Evolutionary conservation across 176 grass and related monocot genomes (phyloP).

Genomic region (Elymus sibiricus): DNA sequence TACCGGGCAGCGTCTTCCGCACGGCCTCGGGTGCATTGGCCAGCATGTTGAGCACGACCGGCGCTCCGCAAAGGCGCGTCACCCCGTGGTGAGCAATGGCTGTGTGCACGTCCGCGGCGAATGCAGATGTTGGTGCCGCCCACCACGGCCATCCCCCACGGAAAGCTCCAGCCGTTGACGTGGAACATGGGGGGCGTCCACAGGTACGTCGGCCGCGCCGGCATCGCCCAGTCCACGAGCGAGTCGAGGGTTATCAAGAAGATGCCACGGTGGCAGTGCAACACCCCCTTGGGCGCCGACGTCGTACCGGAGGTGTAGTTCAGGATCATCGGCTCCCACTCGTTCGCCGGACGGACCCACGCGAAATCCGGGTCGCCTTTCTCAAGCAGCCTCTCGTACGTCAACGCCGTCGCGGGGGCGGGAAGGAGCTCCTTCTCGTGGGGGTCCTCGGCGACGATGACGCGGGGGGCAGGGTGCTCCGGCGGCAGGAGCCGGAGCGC

Average conservation of each 20-base stretch:
- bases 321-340: conserved; percentile 81
- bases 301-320: conserved; percentile 95
- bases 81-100: conserved; percentile 34
- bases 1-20: conserved; percentile 37
- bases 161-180: conserved; percentile 58
- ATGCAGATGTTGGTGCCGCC: too few relatives aligned
- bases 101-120: conserved; percentile 46
- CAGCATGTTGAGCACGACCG: conserved; percentile 84
- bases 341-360: conserved; percentile 64
- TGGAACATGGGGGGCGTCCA: conserved; percentile 96
- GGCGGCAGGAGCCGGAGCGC: conserved; percentile 45
- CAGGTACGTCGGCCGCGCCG: conserved; percentile 57
- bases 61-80: conserved; percentile 75
- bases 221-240: conserved; percentile 61
- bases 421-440: conserved; percentile 33
- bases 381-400: conserved; percentile 62
- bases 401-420: not conserved
- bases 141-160: too few relatives aligned
- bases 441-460: conserved; percentile 58
- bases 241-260: conserved; percentile 57
- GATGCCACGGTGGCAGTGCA: conserved; percentile 85
- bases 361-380: conserved; percentile 56
- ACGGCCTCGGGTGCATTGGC: conserved; percentile 44
- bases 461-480: conserved; percentile 30
- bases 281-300: conserved; percentile 78